Conservation (phyloP, 192 early-diverging fungal species). For the Backusella australiensis region DNA sequence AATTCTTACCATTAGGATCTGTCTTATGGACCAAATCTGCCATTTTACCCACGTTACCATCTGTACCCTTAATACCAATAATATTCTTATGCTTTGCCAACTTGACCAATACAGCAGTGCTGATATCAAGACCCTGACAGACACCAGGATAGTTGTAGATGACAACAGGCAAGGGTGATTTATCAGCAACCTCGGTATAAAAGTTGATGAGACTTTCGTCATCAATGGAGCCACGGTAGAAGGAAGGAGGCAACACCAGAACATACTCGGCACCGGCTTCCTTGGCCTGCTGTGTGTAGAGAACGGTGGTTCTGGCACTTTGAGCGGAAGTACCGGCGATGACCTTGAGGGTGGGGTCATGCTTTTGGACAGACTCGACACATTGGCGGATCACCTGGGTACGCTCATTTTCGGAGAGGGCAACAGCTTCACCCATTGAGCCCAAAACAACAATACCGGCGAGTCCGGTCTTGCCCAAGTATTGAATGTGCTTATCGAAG, state of each 20-base stretch:
- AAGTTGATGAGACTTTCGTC: constrained; percentile 18
- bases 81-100: constrained; percentile 35
- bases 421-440: constrained; percentile 38
- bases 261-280: constrained; percentile 27
- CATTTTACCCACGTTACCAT: constrained; percentile 42
- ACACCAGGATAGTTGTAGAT: constrained; percentile 43
- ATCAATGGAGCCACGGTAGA: constrained; percentile 26
- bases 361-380: constrained; percentile 13
- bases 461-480: constrained; percentile 29
- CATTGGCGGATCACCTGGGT: constrained; percentile 12
- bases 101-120: constrained; percentile 8
- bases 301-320: constrained; percentile 25
- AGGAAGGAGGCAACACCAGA: constrained; percentile 35
- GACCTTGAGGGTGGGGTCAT: constrained; percentile 21
- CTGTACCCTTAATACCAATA: constrained; percentile 37
- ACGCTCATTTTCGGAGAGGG: constrained; percentile 35
- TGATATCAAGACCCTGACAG: constrained; percentile 35
- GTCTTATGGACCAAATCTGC: constrained; percentile 30
- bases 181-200: constrained; percentile 25
- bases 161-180: constrained; percentile 36
- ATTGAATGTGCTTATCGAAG: constrained; percentile 33
- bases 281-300: constrained; percentile 28
- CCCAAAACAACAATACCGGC: constrained; percentile 35
- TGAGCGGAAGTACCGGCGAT: constrained; percentile 31
- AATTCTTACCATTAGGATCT: constrained; percentile 13